A percentile compares a stretch with the other conserved stretches of the same genome.
These are phyloP conservation scores for Fusarium sp. DNA, from an alignment of 2,329 filamentous ascomycete species.

Conservation along the genomic window DNA sequence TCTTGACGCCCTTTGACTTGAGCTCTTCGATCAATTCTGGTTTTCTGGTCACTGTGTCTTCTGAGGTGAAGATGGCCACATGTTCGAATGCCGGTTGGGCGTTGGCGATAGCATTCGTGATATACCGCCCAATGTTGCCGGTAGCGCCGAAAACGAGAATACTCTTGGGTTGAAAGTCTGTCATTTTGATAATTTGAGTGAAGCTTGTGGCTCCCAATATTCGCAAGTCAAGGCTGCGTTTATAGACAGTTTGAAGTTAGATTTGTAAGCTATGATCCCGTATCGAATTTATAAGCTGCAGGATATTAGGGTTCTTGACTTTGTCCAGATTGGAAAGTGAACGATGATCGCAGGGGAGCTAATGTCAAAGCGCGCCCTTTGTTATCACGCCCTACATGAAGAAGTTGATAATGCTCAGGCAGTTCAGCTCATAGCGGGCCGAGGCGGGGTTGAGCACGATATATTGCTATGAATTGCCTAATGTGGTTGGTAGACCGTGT, in stretches of 20 bases:
- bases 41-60: conserved; percentile 29
- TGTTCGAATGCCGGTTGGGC: conserved; percentile 48
- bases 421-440: neutral
- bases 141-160: conserved; percentile 51
- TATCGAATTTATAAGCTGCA: neutral
- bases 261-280: conserved; percentile 4
- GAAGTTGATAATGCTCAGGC: neutral
- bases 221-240: neutral
- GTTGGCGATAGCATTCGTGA: conserved; percentile 49
- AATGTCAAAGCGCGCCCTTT: neutral
- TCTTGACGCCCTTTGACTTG: conserved; percentile 32
- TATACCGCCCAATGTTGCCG: conserved; percentile 54
- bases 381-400: neutral
- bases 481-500: neutral
- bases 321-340: neutral
- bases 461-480: neutral
- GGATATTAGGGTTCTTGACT: neutral
- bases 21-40: conserved; percentile 28
- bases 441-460: neutral
- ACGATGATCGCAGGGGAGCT: neutral
- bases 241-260: neutral
- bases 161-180: conserved; percentile 28
- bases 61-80: conserved; percentile 48
- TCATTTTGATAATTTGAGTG: conserved; percentile 8
- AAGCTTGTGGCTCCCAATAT: neutral